phyloP scores from a whole-genome alignment of 257 asterid genomes.

The Lithospermum erythrorhizon region DNA sequence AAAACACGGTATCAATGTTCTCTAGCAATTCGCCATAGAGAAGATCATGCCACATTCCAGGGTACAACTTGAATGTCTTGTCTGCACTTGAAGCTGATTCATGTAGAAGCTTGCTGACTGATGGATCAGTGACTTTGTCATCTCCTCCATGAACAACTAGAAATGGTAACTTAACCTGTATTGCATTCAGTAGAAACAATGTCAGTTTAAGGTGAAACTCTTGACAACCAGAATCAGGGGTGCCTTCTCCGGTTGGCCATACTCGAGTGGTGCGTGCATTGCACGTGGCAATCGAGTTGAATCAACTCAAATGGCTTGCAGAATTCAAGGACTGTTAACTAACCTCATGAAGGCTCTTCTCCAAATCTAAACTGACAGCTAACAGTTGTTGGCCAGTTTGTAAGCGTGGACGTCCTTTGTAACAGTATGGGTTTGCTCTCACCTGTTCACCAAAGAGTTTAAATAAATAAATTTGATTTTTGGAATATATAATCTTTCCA shows the following conservation, averaged over 20 bases:
- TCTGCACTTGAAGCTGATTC: conserved; percentile 55
- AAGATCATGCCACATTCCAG: conserved; percentile 93
- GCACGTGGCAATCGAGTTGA: too few species aligned
- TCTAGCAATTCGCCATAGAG: conserved; percentile 77
- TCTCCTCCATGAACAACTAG: conserved; percentile 41
- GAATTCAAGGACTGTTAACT: neutral
- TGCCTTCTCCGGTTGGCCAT: too few species aligned
- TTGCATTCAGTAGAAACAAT: neutral
- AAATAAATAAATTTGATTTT: neutral
- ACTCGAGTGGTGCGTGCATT: too few species aligned
- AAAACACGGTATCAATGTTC: conserved; percentile 46
- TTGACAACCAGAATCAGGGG: too few species aligned
- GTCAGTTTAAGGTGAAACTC: too few species aligned
- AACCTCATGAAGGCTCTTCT: conserved; percentile 61
- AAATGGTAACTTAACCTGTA: conserved; percentile 38
- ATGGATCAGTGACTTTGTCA: conserved; percentile 44
- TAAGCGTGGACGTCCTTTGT: conserved; percentile 86
- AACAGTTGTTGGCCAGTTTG: conserved; percentile 58
- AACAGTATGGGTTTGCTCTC: conserved; percentile 66
- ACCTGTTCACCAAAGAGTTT: conserved; percentile 28
- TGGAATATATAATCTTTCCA: too few species aligned
- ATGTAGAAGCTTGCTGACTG: conserved; percentile 47
- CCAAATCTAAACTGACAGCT: conserved; percentile 60
- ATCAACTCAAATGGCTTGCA: too few species aligned
- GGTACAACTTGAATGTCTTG: conserved; percentile 79